Evolutionary conservation across 116 monocot genomes (phyloP).

Genomic region (Trichopus zeylanicus): DNA sequence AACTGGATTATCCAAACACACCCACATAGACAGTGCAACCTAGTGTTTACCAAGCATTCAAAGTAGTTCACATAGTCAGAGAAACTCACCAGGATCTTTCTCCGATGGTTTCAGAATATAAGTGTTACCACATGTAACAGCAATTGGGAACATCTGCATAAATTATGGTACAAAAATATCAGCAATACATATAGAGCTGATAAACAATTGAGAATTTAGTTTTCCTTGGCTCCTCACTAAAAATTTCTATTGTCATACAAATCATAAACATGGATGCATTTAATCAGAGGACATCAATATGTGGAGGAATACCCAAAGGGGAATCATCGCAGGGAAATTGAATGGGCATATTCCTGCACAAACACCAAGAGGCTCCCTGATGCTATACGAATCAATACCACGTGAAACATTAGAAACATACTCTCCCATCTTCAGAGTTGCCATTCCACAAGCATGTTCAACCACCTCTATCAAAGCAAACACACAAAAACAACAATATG

Average conservation of each 20-base stretch:
- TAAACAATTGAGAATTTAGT: background rate
- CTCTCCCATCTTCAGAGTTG: slow-evolving; percentile 90
- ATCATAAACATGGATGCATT: no score
- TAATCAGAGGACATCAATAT: background rate
- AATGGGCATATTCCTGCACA: slow-evolving; percentile 99
- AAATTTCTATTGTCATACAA: no score
- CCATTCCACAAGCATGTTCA: slow-evolving; percentile 99
- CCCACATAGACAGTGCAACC: no score
- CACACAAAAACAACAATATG: background rate
- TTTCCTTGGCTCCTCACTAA: no score
- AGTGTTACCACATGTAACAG: slow-evolving; percentile 93
- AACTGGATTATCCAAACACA: no score
- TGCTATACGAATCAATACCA: slow-evolving; percentile 85
- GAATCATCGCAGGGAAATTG: slow-evolving; percentile 99
- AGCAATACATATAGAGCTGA: background rate
- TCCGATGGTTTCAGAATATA: slow-evolving; percentile 95
- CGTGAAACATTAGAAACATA: slow-evolving; percentile 73
- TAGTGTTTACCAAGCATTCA: background rate
- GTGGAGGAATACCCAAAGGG: slow-evolving; percentile 64
- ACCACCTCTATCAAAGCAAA: slow-evolving; percentile 73
- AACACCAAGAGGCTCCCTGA: slow-evolving; percentile 93
- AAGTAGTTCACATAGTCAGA: slow-evolving; percentile 4
- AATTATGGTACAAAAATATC: background rate
- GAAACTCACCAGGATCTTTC: slow-evolving; percentile 80
- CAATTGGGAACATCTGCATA: slow-evolving; percentile 93